phyloP scores from a whole-genome alignment of 2,329 filamentous ascomycete species.

The Fusarium cyanostomum region DNA sequence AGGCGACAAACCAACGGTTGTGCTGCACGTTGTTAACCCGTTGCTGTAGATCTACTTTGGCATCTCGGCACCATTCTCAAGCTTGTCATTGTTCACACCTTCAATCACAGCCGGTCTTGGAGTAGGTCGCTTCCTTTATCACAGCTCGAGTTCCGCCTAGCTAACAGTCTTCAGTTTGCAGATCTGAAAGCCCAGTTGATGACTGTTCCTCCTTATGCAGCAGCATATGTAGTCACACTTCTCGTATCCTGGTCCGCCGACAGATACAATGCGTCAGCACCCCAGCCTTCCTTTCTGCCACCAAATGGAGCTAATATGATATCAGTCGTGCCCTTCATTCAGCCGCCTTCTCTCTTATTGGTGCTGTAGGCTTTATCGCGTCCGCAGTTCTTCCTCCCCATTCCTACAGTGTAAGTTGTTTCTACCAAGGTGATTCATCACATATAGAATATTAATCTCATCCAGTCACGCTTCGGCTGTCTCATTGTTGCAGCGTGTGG shows the following conservation, averaged over 20 bases:
- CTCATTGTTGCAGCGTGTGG: conserved; percentile 72
- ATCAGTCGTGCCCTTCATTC: conserved; percentile 51
- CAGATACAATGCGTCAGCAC: conserved; percentile 56
- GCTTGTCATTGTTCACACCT: conserved; percentile 66
- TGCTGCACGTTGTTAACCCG: neutral
- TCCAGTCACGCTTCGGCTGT: conserved; percentile 66
- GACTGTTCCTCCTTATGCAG: conserved; percentile 70
- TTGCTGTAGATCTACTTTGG: conserved; percentile 53
- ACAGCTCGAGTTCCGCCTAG: neutral
- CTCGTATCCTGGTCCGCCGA: conserved; percentile 66
- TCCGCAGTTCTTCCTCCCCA: conserved; percentile 68
- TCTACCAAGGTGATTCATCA: accelerated
- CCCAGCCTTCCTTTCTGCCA: accelerated
- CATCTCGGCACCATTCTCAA: conserved; percentile 63
- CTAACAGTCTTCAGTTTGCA: conserved; percentile 16
- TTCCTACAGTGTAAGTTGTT: conserved; percentile 53
- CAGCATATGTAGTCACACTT: conserved; percentile 56
- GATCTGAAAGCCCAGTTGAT: conserved; percentile 65
- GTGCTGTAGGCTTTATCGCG: conserved; percentile 61
- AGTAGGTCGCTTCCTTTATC: conserved; percentile 17
- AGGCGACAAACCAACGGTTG: neutral
- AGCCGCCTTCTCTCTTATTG: conserved; percentile 54
- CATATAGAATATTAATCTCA: neutral
- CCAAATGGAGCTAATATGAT: neutral
- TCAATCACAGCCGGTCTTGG: conserved; percentile 63